Base-by-base conservation (phyloP, 371 early-diverging fungal genomes). In the Mortierella sp. region DNA sequence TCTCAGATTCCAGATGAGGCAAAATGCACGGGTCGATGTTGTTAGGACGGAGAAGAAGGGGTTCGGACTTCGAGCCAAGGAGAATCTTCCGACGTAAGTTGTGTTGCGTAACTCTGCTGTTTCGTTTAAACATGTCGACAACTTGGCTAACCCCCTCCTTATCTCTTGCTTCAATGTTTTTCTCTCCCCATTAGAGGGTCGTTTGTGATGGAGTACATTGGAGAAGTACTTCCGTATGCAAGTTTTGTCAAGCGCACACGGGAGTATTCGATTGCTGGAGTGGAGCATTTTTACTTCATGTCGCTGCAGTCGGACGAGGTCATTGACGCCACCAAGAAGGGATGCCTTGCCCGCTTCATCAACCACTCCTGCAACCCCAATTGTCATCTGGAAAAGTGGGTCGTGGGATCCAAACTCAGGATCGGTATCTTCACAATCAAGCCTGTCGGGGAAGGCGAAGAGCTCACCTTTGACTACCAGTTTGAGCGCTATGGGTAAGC, bases 211-310 rank as follows among this genome's bases (percentile, higher is more conserved):
- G 99, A 99, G 88, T 99, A 99, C 87, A 92, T 96, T 79, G 99
- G 99, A 43, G 99, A 99, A 86, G 96, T 99, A 8, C 92, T 99
- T 31, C 89, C 97, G 1, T 88, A 92, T 34, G 77, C 88, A 31
- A 93, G 93, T 77, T 98, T 98, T 83, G 86, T 93, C 37, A 94
- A 96, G 80, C 91, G 99, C 5, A 94, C 96, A 13, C 89, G 90
- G 51, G 93, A 93, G 69, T 98, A 98, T 81, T 93, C 93, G 72
- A 76, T 92, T 44, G 91, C 93, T 69, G 97, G 97, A n/a, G 89
- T 92, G 16, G 90, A 92, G 81, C 99, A 99, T 82, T 98, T 98
- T 86, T 99, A 99, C 78, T 99, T 98, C 88, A 99, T 99, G 99
- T 94, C 95, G 67, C 88, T 99, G 24, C 96, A 96, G 75, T 90